A percentile compares a stretch with the other conserved stretches of the same genome.
These are phyloP conservation scores for Dictyostelium brefeldianum DNA, from an alignment of 78 protist species.

Conservation along the genomic window DNA sequence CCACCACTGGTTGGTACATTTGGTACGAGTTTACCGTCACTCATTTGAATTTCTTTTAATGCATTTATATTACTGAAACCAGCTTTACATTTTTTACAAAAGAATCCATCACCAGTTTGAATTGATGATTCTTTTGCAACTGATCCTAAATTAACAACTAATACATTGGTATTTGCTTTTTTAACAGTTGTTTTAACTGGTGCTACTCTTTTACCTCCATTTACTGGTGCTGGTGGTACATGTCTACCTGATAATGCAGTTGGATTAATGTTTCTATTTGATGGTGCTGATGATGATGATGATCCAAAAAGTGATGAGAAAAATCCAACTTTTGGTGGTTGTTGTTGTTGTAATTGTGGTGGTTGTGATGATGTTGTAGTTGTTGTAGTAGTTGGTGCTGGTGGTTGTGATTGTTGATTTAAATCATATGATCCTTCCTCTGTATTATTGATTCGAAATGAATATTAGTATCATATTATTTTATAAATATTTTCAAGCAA, in stretches of 20 bases:
- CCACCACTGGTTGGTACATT: conserved; percentile 68
- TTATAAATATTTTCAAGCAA: too few relatives aligned
- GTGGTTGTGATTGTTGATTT: background rate
- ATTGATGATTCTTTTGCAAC: conserved; percentile 55
- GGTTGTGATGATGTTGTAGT: conserved; percentile 14
- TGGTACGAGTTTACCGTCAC: conserved; percentile 8
- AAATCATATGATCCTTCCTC: too few relatives aligned
- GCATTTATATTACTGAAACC: conserved; percentile 42
- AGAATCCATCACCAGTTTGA: conserved; percentile 82
- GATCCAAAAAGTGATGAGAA: background rate
- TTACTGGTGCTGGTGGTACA: background rate
- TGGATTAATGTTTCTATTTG: background rate
- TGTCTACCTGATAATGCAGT: background rate
- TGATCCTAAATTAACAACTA: conserved; percentile 33
- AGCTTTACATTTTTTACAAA: conserved; percentile 59
- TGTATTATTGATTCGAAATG: too few relatives aligned
- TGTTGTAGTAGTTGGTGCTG: background rate
- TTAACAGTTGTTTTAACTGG: conserved; percentile 23
- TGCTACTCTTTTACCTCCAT: too few relatives aligned
- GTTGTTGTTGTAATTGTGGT: background rate
- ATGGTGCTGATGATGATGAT: background rate
- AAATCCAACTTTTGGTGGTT: background rate
- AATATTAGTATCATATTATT: too few relatives aligned
- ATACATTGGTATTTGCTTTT: conserved; percentile 72
- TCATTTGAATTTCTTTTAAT: background rate